phyloP scores from a whole-genome alignment of 2,329 filamentous ascomycete genomes.

The Chalaropsis ovoidea region DNA sequence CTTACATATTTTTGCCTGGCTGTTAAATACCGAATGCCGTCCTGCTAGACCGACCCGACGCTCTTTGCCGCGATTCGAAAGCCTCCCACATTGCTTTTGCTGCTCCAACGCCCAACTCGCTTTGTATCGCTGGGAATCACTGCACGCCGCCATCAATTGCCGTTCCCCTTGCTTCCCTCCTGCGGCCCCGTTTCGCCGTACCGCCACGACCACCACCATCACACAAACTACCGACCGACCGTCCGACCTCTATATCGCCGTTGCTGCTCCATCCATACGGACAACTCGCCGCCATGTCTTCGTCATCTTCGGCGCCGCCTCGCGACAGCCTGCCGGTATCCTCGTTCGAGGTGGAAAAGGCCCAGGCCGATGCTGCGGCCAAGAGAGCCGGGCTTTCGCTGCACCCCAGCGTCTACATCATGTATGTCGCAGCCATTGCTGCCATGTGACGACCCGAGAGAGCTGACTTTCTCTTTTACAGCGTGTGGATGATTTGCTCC shows the following conservation, averaged over 20 bases:
- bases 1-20: not conserved
- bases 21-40: not conserved
- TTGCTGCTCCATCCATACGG: too few species aligned
- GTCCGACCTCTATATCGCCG: too few species aligned
- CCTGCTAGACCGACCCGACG: not conserved
- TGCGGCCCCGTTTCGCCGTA: not conserved
- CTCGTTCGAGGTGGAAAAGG: conserved; percentile 28
- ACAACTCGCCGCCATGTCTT: conserved; percentile 22
- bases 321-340: conserved; percentile 23
- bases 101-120: not conserved
- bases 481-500: conserved; percentile 74
- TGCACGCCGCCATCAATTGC: not conserved
- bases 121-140: not conserved
- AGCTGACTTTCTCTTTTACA: conserved; percentile 27
- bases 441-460: not conserved
- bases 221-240: too few species aligned
- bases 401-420: conserved; percentile 31
- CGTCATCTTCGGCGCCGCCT: conserved; percentile 25
- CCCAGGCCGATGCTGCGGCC: conserved; percentile 23
- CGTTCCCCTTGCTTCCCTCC: not conserved
- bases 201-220: not conserved
- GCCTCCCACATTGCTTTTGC: too few species aligned
- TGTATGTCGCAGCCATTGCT: conserved; percentile 29
- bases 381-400: conserved; percentile 25
- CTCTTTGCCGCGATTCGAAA: not conserved